Percentiles rank a stretch among this genome's conserved stretches.
These are phyloP conservation scores for Tilletiaria anomala DNA, from an alignment of 1,284 basidiomycete genomes.

Conservation along the genomic window DNA sequence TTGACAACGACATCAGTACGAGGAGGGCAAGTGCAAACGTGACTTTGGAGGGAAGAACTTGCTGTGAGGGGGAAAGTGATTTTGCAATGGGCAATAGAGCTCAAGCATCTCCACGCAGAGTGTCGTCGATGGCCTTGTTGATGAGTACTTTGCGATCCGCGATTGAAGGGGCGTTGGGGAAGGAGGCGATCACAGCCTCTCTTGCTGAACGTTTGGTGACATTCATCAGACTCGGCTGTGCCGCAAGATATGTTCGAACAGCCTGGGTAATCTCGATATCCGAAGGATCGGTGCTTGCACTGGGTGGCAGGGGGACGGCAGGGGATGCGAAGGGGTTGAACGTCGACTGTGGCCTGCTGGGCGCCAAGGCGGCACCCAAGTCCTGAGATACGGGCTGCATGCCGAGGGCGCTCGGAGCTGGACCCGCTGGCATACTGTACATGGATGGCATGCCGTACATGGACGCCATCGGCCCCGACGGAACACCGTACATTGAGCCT, in stretches of 20 bases:
- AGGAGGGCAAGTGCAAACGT: too few species aligned
- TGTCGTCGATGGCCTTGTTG: slow-evolving; percentile 34
- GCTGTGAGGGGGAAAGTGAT: too few species aligned
- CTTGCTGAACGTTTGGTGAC: slow-evolving; percentile 36
- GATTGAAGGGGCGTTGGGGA: slow-evolving; percentile 22
- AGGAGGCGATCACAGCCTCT: slow-evolving; percentile 27
- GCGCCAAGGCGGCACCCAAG: too few species aligned
- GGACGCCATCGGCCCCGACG: slow-evolving; percentile 16
- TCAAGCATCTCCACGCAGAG: slow-evolving; percentile 10
- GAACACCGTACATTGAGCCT: slow-evolving; percentile 28
- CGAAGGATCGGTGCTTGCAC: neutral
- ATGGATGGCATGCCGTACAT: slow-evolving; percentile 30
- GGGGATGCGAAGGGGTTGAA: slow-evolving; percentile 18
- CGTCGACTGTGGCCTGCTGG: neutral
- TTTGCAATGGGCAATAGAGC: too few species aligned
- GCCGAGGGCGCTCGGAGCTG: too few species aligned
- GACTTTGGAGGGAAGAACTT: too few species aligned
- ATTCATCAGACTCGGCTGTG: slow-evolving; percentile 33
- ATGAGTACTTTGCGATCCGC: slow-evolving; percentile 24
- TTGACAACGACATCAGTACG: too few species aligned
- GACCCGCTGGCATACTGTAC: slow-evolving; percentile 21
- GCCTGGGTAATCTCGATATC: slow-evolving; percentile 28
- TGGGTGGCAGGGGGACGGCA: neutral
- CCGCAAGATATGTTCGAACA: slow-evolving; percentile 26
- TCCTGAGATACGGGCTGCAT: too few species aligned